A percentile compares a stretch with the other conserved stretches of the same genome.
phyloP scores from a whole-genome alignment of 2,329 filamentous ascomycete species.

The Neopestalotiopsis sp. region DNA sequence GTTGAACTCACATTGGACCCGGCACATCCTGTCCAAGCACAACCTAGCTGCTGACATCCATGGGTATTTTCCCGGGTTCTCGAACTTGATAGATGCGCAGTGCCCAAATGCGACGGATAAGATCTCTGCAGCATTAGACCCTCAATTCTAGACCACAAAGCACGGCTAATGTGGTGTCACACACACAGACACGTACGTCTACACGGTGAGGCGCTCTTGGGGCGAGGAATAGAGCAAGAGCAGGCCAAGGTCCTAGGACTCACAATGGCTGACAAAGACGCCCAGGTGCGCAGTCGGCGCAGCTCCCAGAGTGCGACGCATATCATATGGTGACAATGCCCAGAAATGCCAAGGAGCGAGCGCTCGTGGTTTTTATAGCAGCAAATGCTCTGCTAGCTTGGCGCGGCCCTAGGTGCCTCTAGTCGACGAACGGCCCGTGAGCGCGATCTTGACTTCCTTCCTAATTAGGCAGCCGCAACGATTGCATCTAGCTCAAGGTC shows the following conservation, averaged over 20 bases:
- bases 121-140: background rate
- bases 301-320: background rate
- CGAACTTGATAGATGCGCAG: background rate
- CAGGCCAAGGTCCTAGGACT: background rate
- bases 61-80: no score
- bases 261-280: background rate
- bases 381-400: slow-evolving; percentile 9
- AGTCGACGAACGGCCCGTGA: slow-evolving; percentile 5
- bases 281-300: background rate
- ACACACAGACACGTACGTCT: background rate
- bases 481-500: background rate
- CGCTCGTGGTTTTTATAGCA: slow-evolving; percentile 12
- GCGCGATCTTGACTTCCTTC: slow-evolving; percentile 5
- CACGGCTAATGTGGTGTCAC: slow-evolving; percentile 7
- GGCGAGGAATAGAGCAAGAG: no score
- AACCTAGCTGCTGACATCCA: no score
- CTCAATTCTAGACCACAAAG: background rate
- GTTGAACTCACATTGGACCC: background rate
- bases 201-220: background rate
- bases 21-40: background rate
- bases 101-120: background rate
- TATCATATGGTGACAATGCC: slow-evolving; percentile 15
- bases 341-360: slow-evolving; percentile 15
- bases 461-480: slow-evolving; percentile 11
- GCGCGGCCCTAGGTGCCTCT: slow-evolving; percentile 4